Evolutionary conservation across 352 stramenopile genomes (phyloP).

Genomic region (Phytopythium kandeliae): DNA sequence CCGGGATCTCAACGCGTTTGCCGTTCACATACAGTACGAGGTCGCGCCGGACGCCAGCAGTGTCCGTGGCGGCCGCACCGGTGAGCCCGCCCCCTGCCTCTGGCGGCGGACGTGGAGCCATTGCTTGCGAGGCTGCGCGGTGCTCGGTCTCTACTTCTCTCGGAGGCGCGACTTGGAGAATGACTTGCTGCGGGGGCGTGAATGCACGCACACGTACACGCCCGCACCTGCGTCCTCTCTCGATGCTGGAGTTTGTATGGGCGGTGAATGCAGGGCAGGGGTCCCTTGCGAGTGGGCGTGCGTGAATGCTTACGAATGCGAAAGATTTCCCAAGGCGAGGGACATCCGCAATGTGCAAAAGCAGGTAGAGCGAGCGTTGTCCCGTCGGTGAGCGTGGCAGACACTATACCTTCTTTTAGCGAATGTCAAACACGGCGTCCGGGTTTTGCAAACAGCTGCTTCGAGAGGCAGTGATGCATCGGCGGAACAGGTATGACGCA

Average conservation of each 20-base stretch:
- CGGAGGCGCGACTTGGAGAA: constrained; percentile 1
- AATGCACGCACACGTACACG: neutral
- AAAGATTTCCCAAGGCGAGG: constrained; percentile 5
- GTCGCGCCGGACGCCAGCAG: constrained; percentile 26
- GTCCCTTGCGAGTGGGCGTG: neutral
- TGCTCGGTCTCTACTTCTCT: neutral
- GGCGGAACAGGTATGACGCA: neutral
- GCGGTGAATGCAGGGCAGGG: neutral
- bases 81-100: constrained; percentile 1
- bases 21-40: constrained; percentile 78
- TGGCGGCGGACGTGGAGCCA: constrained; percentile 5
- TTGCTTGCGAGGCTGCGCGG: neutral
- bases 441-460: neutral
- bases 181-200: neutral
- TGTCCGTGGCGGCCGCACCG: neutral
- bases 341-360: no score
- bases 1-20: constrained; percentile 37
- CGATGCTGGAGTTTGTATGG: neutral
- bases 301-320: neutral
- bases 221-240: neutral
- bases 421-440: no score
- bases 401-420: no score
- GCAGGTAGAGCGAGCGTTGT: no score
- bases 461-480: neutral
- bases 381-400: no score